Percentiles rank a stretch among this genome's conserved stretches.
Conservation (phyloP, 176 grass and related monocot genomes). For the Triticum dicoccoides region DNA sequence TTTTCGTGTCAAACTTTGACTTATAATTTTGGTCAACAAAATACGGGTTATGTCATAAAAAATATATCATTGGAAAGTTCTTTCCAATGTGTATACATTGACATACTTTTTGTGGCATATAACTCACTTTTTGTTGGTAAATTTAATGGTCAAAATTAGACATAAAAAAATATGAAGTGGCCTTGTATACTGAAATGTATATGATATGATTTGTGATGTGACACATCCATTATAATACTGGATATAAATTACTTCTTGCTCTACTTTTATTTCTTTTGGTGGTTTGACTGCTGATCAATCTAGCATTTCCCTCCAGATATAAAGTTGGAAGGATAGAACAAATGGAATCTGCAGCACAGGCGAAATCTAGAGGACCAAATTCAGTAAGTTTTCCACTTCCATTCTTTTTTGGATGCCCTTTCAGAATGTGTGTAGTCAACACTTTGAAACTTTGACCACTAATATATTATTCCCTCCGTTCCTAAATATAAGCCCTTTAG, state of each 20-base stretch:
- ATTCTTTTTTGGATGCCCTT: background rate
- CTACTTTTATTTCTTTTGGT: background rate
- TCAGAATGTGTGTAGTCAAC: background rate
- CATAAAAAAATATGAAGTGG: no score
- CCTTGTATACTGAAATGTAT: background rate
- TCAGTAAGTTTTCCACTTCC: conserved; percentile 56
- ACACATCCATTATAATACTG: conserved; percentile 6
- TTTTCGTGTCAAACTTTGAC: no score
- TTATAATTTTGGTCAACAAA: no score
- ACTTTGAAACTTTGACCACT: background rate
- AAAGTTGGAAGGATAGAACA: conserved; percentile 99
- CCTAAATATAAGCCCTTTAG: no score
- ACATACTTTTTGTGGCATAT: no score
- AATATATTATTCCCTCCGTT: background rate
- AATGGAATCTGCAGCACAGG: conserved; percentile 76
- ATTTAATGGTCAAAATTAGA: no score
- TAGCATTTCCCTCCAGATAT: conserved; percentile 56
- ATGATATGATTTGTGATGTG: background rate
- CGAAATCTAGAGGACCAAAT: conserved; percentile 78
- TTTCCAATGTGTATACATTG: no score
- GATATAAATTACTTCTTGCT: conserved; percentile 13
- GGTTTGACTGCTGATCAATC: conserved; percentile 13
- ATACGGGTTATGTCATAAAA: no score
- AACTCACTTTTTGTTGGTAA: no score
- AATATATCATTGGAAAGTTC: no score